Percentiles rank a stretch among this genome's conserved stretches.
Conservation (phyloP, 306 rosid genomes). For the Quercus alba region DNA sequence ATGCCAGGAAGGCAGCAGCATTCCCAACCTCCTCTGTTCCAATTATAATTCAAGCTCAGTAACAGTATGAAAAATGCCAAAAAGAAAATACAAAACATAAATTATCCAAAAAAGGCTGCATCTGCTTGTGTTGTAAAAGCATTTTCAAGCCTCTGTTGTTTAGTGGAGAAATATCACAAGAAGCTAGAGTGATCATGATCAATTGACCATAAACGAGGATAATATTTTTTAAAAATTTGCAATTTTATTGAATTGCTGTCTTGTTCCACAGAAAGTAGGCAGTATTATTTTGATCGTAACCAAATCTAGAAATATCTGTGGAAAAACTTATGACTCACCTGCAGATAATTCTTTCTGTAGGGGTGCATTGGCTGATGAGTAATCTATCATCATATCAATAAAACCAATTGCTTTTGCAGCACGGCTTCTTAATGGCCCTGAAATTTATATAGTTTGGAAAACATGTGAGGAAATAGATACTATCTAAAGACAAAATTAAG, state of each 20-base stretch:
- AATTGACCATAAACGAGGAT: neutral
- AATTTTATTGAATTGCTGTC: neutral
- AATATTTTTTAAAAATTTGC: neutral
- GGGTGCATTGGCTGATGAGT: slow-evolving; percentile 79
- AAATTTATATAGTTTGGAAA: neutral
- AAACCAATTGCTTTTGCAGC: slow-evolving; percentile 96
- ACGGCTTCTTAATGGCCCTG: slow-evolving; percentile 93
- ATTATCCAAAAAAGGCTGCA: no score
- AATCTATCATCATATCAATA: slow-evolving; percentile 91
- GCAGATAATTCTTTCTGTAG: slow-evolving; percentile 82
- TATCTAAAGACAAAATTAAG: neutral
- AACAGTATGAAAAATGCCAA: neutral
- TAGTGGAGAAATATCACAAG: neutral
- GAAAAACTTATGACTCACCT: slow-evolving; percentile 36
- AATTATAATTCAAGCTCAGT: slow-evolving; percentile 5
- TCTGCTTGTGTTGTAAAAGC: no score
- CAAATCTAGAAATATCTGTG: neutral
- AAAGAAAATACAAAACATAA: no score
- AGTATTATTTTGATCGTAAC: neutral
- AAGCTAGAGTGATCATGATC: neutral
- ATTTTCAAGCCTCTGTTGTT: no score
- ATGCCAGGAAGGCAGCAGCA: slow-evolving; percentile 81
- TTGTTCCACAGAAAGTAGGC: neutral
- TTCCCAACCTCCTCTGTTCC: slow-evolving; percentile 84
- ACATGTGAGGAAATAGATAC: neutral